Evolutionary conservation across 306 rosid species (phyloP).

Genomic region (Hippophae rhamnoides): DNA sequence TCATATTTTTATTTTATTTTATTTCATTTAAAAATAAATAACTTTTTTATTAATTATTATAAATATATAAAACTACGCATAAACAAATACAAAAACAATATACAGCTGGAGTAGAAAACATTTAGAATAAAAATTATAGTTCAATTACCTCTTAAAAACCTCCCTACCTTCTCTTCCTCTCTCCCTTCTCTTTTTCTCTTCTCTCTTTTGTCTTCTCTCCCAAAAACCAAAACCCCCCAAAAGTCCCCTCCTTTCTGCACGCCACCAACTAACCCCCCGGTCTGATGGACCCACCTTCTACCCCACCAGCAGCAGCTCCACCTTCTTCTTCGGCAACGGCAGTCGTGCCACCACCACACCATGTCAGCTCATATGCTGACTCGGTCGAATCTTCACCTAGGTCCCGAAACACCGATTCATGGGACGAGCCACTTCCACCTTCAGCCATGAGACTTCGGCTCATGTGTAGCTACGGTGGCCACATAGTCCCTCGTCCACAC

Average conservation of each 20-base stretch:
- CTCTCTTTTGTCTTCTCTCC: constrained; percentile 4
- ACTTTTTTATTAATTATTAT: no score
- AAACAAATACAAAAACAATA: no score
- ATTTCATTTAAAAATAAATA: no score
- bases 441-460: constrained; percentile 53
- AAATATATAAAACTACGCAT: no score
- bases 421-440: constrained; percentile 65
- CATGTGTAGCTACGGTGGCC: constrained; percentile 36
- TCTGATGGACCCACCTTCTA: constrained; percentile 29
- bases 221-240: not conserved
- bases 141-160: not conserved
- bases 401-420: constrained; percentile 70
- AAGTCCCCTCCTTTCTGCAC: constrained; percentile 14
- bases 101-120: constrained; percentile 7
- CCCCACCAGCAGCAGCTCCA: constrained; percentile 15
- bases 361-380: constrained; percentile 43
- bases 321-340: constrained; percentile 16
- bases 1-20: no score
- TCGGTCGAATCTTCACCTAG: constrained; percentile 78
- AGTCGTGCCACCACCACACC: constrained; percentile 17
- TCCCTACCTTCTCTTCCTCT: not conserved
- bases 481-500: constrained; percentile 85
- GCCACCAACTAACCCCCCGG: constrained; percentile 12
- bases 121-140: constrained; percentile 32
- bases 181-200: constrained; percentile 13